Percentiles rank a stretch among this genome's conserved stretches.
These are phyloP conservation scores for Coniferiporia sulphurascens DNA, from an alignment of 1,284 basidiomycete genomes.

Conservation along the genomic window DNA sequence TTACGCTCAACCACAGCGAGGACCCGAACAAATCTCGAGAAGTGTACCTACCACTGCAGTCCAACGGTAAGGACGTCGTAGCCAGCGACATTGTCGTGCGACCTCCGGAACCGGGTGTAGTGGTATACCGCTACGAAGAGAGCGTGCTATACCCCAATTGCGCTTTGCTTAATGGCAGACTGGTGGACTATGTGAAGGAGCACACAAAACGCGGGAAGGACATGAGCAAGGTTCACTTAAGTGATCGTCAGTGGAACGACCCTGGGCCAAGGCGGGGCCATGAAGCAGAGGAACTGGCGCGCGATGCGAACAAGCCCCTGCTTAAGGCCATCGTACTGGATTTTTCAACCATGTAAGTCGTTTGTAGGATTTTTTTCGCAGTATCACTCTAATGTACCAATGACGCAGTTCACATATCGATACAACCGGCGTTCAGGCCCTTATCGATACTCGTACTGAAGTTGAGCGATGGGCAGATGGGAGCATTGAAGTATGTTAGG, in stretches of 20 bases:
- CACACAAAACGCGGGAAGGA: conserved; percentile 77
- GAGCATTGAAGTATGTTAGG: conserved; percentile 61
- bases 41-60: conserved; percentile 78
- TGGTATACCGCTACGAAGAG: conserved; percentile 94
- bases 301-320: conserved; percentile 58
- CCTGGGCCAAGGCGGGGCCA: conserved; percentile 63
- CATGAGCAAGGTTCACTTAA: conserved; percentile 52
- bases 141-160: conserved; percentile 93
- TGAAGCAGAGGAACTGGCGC: conserved; percentile 41
- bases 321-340: conserved; percentile 89
- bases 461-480: conserved; percentile 85
- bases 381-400: conserved; percentile 6
- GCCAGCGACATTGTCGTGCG: conserved; percentile 53
- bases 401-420: conserved; percentile 65
- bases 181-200: conserved; percentile 80
- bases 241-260: conserved; percentile 95
- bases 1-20: conserved; percentile 36
- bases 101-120: conserved; percentile 79
- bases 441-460: conserved; percentile 85
- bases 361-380: background rate
- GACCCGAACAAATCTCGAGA: conserved; percentile 50
- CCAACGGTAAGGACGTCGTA: conserved; percentile 23
- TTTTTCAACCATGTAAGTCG: conserved; percentile 77
- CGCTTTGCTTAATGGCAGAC: conserved; percentile 67
- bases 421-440: conserved; percentile 85